Conservation (phyloP, 2,329 filamentous ascomycete species). For the Sclerotiophoma versabilis region DNA sequence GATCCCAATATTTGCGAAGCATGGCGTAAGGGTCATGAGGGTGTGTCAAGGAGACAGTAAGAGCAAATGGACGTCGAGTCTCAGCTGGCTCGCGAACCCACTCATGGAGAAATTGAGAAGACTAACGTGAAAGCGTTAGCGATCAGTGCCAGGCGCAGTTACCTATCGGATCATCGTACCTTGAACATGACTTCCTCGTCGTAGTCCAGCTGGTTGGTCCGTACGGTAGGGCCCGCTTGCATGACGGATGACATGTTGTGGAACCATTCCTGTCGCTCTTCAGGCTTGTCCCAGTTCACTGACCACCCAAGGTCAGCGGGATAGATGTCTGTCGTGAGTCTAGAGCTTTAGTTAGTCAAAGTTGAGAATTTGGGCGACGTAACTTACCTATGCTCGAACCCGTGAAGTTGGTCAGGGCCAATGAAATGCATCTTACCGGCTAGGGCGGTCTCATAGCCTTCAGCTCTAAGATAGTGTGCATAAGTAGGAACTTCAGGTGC, state of each 20-base stretch:
- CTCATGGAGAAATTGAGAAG: slow-evolving; percentile 88
- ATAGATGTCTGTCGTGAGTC: slow-evolving; percentile 94
- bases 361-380: neutral
- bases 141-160: slow-evolving; percentile 64
- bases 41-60: slow-evolving; percentile 93
- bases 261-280: slow-evolving; percentile 85
- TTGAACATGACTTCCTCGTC: slow-evolving; percentile 96
- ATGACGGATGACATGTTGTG: slow-evolving; percentile 94
- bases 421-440: slow-evolving; percentile 99
- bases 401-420: slow-evolving; percentile 86
- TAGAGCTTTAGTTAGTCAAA: slow-evolving; percentile 34
- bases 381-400: slow-evolving; percentile 73
- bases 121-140: slow-evolving; percentile 65
- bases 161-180: slow-evolving; percentile 28
- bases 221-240: slow-evolving; percentile 85
- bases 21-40: slow-evolving; percentile 96
- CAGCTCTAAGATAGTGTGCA: slow-evolving; percentile 84
- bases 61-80: slow-evolving; percentile 75
- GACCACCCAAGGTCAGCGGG: slow-evolving; percentile 94
- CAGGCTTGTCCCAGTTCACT: slow-evolving; percentile 92
- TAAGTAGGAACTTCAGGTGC: slow-evolving; percentile 87
- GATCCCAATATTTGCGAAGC: slow-evolving; percentile 90
- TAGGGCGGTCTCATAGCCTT: slow-evolving; percentile 87
- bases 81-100: slow-evolving; percentile 80
- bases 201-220: slow-evolving; percentile 94